Base-by-base conservation (phyloP, 768 basidiomycete genomes). In the Lentinula sp. region DNA sequence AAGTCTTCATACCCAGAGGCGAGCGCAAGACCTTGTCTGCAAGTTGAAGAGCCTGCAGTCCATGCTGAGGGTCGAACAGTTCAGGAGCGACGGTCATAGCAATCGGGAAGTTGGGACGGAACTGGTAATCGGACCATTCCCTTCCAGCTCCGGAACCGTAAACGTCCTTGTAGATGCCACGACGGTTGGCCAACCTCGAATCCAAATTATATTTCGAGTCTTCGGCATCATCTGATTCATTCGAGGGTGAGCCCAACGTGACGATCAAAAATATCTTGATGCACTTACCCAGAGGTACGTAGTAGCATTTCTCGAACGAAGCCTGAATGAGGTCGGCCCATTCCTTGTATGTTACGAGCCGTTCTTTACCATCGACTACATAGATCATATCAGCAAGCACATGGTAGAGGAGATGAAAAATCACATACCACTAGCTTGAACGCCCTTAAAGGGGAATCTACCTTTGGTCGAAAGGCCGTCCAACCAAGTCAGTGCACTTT, bases 91-190 rank as follows among this genome's bases (percentile, higher is more conserved):
- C 95, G 2, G 89, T 83, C 95, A 98, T 98, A 0, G 97, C 93
- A 61, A 98, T 89, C 4, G 95, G 88, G 79, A 94, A 96, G 74
- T 98, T 97, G 67, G 86, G 84, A 62, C 95, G 83, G 65, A 97
- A 82, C 73, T 98, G 97, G 72, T 98, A 99, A 74, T 99, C 95
- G 5, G 94, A 92, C 94, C 94, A 98, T 73, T 96, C 92, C 59
- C 93, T 83, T 9, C 87, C 90, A 52, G 79, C 69, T 0, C 92
- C 92, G 10, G 97, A 95, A 43, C 95, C 93, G 65, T 89, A 89
- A 6, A 98, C 93, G 70, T 99, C 97, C 79, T 99, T 99, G 81
- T 98, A 99, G 69, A 98, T 96, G 4, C 96, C 97, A 61, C 97
- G 83, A 13, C 93, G 87, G 70, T 93, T 90, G 62, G 97, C 79